These are phyloP conservation scores for Globisporangium canariense DNA, from an alignment of 352 stramenopile genomes.

Conservation along the genomic window DNA sequence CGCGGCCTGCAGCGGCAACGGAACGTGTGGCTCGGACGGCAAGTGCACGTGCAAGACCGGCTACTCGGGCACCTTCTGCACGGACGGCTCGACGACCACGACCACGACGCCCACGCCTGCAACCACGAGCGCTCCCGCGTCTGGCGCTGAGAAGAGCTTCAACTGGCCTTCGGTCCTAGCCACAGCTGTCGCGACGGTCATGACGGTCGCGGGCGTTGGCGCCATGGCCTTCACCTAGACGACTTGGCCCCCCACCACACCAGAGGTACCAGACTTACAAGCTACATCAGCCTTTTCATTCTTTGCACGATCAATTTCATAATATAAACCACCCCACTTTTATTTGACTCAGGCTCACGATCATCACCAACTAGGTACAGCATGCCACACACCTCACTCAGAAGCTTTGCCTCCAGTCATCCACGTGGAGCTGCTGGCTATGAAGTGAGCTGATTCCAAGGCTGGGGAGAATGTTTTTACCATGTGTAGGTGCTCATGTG, in stretches of 20 bases:
- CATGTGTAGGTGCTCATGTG: too few relatives aligned
- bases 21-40: slow-evolving; percentile 39
- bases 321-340: neutral
- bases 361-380: neutral
- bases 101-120: neutral
- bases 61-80: slow-evolving; percentile 70
- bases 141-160: neutral
- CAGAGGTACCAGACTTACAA: neutral
- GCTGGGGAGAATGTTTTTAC: too few relatives aligned
- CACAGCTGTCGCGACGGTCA: slow-evolving; percentile 13
- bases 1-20: slow-evolving; percentile 43
- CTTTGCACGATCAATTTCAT: neutral
- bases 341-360: neutral
- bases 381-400: neutral
- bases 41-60: slow-evolving; percentile 49
- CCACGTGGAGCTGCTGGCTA: too few relatives aligned
- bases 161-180: slow-evolving; percentile 14
- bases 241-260: too few relatives aligned
- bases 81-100: slow-evolving; percentile 8
- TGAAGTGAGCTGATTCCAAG: too few relatives aligned
- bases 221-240: slow-evolving; percentile 34
- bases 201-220: slow-evolving; percentile 13
- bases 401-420: neutral
- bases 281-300: neutral
- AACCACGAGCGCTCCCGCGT: slow-evolving; percentile 4